Base-by-base conservation (phyloP, 805 yeast genomes). In the Kuraishia molischiana region DNA sequence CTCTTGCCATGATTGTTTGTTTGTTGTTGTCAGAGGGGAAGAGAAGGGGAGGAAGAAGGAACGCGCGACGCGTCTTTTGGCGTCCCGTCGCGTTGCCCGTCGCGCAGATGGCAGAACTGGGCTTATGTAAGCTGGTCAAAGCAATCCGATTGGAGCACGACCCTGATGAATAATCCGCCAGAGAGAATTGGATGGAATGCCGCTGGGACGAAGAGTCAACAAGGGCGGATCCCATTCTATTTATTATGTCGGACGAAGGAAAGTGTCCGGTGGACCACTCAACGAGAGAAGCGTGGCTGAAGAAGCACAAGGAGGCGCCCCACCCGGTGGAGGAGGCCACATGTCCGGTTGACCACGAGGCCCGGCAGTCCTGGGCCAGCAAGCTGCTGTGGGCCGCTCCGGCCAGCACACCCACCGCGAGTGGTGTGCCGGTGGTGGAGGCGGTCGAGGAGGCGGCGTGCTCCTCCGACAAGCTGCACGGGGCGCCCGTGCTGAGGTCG, bases 221-320 rank as follows among this genome's bases (percentile, higher is more conserved):
- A n/a, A n/a, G n/a, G n/a, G n/a, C n/a, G n/a, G n/a, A n/a, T n/a
- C n/a, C n/a, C 19, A 17, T 19, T 31, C 9, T 19, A 8, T 31
- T 19, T 19, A 33, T 9, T 14, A 28, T 28, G 31, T 11, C 17
- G 6, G 26, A 22, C 26, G 31, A 28, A 14, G 17, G 17, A 8
- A 65, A 61, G 41, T 83, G 90, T 49, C 90, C 90, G 1, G 89
- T 83, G 17, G 83, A 78, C 46, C 82, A 72, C 43, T 54, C 54
- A n/a, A 67, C 83, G 4, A 58, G 83, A 41, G 68, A 69, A 30
- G 65, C 64, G 28, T 81, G 87, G 87, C 50, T 75, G 19, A 61
- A 62, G 37, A 49, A 64, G 36, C 9, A 32, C 11, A 20, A 24
- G 18, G 32, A 19, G 29, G 29, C 26, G n/a, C 28, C 41, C 21